Evolutionary conservation across 2,329 filamentous ascomycete genomes (phyloP).

Genomic region (Penicillium janthinellum): DNA sequence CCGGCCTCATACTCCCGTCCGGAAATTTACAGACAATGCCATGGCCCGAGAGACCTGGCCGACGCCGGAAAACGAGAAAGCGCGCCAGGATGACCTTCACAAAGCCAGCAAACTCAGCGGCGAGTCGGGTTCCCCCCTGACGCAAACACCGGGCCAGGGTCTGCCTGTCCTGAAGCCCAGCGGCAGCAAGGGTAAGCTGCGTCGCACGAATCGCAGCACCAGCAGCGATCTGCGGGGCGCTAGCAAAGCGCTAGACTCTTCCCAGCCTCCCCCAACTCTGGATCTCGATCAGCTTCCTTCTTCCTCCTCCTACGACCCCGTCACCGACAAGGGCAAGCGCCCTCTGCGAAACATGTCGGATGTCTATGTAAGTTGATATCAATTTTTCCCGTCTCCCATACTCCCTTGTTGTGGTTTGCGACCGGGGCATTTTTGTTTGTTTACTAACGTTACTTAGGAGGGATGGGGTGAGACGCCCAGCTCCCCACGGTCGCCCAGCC

Average conservation of each 20-base stretch:
- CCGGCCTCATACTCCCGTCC: slow-evolving; percentile 32
- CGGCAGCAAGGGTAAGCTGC: slow-evolving; percentile 61
- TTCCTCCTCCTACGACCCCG: slow-evolving; percentile 67
- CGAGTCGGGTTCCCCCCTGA: slow-evolving; percentile 24
- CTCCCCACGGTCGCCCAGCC: slow-evolving; percentile 87
- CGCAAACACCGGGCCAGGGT: slow-evolving; percentile 40
- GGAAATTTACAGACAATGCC: slow-evolving; percentile 40
- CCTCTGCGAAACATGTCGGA: slow-evolving; percentile 86
- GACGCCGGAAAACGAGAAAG: slow-evolving; percentile 24
- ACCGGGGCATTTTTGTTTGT: slow-evolving; percentile 27
- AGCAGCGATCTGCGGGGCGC: slow-evolving; percentile 77
- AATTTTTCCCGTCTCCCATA: slow-evolving; percentile 13
- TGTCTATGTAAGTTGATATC: slow-evolving; percentile 75
- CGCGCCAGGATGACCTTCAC: slow-evolving; percentile 22
- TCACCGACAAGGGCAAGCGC: slow-evolving; percentile 84
- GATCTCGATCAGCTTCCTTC: slow-evolving; percentile 45
- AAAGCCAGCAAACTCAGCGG: slow-evolving; percentile 36
- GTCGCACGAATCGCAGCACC: slow-evolving; percentile 66
- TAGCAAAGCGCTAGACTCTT: slow-evolving; percentile 52
- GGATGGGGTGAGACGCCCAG: slow-evolving; percentile 83
- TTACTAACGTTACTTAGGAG: slow-evolving; percentile 63
- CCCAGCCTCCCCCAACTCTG: slow-evolving; percentile 37
- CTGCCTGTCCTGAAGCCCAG: slow-evolving; percentile 36
- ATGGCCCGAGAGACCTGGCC: slow-evolving; percentile 35
- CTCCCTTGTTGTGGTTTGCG: neutral